These are phyloP conservation scores for Vitis rotundifolia DNA, from an alignment of 164 flowering plant species.

Conservation along the genomic window DNA sequence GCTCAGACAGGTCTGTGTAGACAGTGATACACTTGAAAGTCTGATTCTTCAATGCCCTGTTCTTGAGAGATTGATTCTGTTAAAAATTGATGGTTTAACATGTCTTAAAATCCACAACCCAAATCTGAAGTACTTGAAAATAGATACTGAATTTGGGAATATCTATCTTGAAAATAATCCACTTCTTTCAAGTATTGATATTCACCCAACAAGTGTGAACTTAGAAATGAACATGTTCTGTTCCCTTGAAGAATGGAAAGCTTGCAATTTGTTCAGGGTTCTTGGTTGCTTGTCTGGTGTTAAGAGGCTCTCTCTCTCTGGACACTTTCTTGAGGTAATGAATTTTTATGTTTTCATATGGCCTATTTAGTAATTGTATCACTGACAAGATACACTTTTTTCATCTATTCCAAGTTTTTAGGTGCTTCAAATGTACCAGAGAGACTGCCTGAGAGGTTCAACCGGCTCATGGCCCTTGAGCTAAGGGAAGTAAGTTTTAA, in stretches of 20 bases:
- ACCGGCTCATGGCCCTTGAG: conserved; percentile 4
- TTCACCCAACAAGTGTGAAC: not conserved
- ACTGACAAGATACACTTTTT: not conserved
- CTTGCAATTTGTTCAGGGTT: not conserved
- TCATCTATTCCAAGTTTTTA: conserved; percentile 9
- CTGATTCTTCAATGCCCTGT: conserved; percentile 5
- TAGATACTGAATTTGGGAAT: conserved; percentile 11
- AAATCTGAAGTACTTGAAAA: conserved; percentile 11
- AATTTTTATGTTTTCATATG: not conserved
- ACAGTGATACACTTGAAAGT: not conserved
- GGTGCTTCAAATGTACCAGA: not conserved
- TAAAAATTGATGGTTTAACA: conserved; percentile 1
- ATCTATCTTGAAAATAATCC: conserved; percentile 6
- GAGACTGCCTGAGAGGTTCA: not conserved
- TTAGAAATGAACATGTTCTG: not conserved
- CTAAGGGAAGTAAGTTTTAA: conserved; percentile 13
- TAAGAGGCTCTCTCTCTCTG: conserved; percentile 1
- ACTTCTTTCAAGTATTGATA: conserved; percentile 1
- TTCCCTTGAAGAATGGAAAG: not conserved
- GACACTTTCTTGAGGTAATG: conserved; percentile 13
- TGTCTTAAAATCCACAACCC: conserved; percentile 7
- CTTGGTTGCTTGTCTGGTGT: conserved; percentile 7
- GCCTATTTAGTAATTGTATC: not conserved
- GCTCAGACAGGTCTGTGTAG: conserved; percentile 5
- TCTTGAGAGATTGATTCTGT: conserved; percentile 17